These are phyloP conservation scores for Russula virescens DNA, from an alignment of 768 basidiomycete species.

Conservation along the genomic window DNA sequence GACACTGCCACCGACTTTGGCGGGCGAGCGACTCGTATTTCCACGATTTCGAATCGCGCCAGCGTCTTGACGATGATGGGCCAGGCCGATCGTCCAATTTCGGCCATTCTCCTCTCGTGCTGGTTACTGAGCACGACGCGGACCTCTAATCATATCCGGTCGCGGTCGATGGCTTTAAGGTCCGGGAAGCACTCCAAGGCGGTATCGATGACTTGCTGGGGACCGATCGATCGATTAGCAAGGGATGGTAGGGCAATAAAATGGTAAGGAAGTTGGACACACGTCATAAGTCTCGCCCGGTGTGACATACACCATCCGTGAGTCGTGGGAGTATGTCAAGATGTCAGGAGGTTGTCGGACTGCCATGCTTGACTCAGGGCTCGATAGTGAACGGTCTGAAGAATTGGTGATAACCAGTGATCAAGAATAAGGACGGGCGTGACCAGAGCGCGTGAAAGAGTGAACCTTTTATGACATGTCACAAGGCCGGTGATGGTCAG, in stretches of 20 bases:
- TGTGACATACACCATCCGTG: slow-evolving; percentile 29
- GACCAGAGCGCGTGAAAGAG: too few relatives aligned
- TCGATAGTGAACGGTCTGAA: background rate
- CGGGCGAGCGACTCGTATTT: slow-evolving; percentile 21
- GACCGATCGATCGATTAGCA: too few relatives aligned
- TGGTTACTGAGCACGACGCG: slow-evolving; percentile 21
- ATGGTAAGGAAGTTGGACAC: background rate
- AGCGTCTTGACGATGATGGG: slow-evolving; percentile 22
- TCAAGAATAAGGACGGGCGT: too few relatives aligned
- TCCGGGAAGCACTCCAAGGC: slow-evolving; percentile 25
- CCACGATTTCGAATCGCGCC: slow-evolving; percentile 28
- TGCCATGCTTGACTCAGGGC: background rate
- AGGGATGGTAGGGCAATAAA: too few relatives aligned
- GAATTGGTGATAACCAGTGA: too few relatives aligned
- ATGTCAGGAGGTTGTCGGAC: background rate
- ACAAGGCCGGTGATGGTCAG: too few relatives aligned
- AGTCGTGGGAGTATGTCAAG: slow-evolving; percentile 28
- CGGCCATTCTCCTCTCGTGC: slow-evolving; percentile 19
- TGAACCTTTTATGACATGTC: too few relatives aligned
- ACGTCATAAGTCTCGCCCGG: slow-evolving; percentile 27
- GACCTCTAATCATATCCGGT: slow-evolving; percentile 26
- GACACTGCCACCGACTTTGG: background rate
- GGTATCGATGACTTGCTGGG: slow-evolving; percentile 26
- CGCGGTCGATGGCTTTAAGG: slow-evolving; percentile 21
- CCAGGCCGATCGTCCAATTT: slow-evolving; percentile 29